Base-by-base conservation (phyloP, 2,329 filamentous ascomycete species). In the Aspergillus latus region DNA sequence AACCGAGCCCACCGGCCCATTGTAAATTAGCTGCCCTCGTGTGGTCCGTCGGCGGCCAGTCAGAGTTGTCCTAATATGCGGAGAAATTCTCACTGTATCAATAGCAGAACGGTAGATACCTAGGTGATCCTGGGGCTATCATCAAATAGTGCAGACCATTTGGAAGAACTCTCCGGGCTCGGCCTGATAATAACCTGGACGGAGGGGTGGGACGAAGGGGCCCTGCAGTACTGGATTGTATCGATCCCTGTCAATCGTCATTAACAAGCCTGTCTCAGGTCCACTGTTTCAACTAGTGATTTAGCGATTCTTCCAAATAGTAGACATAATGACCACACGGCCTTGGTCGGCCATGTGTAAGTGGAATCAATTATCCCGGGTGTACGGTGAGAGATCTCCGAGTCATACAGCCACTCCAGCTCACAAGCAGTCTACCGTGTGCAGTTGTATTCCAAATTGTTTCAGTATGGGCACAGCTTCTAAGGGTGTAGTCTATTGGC, bases 1-100 rank as follows among this genome's bases (percentile, higher is more conserved):
- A 42, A 21, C 29, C 42, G n/a, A 28, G 36, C 37, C 28, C 30
- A 52, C 40, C 21, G 32, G 29, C 16, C 28, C 39, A 44, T 52
- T 46, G 42, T 47, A 16, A 52, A 40, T 32, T 46, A 7, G 16
- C 30, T 40, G 34, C 10, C 34, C 50, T 52, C 34, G 42, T 45
- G 49, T 45, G 30, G 32, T 52, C 30, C 15, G n/a, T 10, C 6
- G 40, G 43, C 10, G 15, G 39, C 43, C 21, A 21, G 21, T 46
- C 43, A 45, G 32, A 37, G 16, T 11, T 21, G 21, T 8, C 26
- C n/a, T 34, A 16, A 44, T 26, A 51, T 39, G 49, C 49, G 28
- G 42, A 46, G 32, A 8, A 37, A 46, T 39, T 21, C 16, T 29
- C 10, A 52, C 39, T 28, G 49, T 40, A 44, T 37, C 34, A 42